Base-by-base conservation (phyloP, 257 asterid genomes). In the Lantana camara region DNA sequence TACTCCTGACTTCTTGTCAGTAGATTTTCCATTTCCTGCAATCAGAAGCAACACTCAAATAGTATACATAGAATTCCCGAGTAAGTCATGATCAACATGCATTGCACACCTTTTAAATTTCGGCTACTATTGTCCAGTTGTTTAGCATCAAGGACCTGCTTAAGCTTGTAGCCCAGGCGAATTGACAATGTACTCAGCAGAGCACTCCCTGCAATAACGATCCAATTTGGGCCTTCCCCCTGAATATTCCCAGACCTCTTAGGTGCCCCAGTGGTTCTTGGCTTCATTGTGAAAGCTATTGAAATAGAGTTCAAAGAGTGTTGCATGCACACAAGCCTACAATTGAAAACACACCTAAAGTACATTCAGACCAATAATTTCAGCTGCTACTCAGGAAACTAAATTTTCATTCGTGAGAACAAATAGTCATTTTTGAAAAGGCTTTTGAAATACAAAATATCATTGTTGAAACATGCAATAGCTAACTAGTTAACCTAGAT, bases 171-270 rank as follows among this genome's bases (percentile, higher is more conserved):
- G 45, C 96, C 97, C 27, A 90, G 78, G 73, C 85, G 95, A 71
- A 90, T 57, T 11, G 96, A 85, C 71, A 90, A 63, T 22, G 90
- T 85, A 75, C 96, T 87, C 60, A 90, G 69, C 68, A 90, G 71
- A 50, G 95, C 95, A 73, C 92, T 82, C 40, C 96, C 96, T 13
- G 92, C 96, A 71, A 90, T 82, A 64, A 90, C 72, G 70, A 90
- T 63, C 97, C 97, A 90, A 57, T 90, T 87, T 4, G 92, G 84
- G 42, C 95, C 90, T 72, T 87, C 90, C 22, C 79, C 77, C 59
- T 74, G 87, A 32, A 70, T 62, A 68, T 77, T 73, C 64, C 65
- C 74, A 55, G 87, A 73, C 67, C 79, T 78, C 69, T 79, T 78
- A 23, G 83, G 60, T 37, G 73, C 71, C 68, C 67, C 86, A 21